These are phyloP conservation scores for Atkinsonella hypoxylon DNA, from an alignment of 2,329 filamentous ascomycete species.

Conservation along the genomic window DNA sequence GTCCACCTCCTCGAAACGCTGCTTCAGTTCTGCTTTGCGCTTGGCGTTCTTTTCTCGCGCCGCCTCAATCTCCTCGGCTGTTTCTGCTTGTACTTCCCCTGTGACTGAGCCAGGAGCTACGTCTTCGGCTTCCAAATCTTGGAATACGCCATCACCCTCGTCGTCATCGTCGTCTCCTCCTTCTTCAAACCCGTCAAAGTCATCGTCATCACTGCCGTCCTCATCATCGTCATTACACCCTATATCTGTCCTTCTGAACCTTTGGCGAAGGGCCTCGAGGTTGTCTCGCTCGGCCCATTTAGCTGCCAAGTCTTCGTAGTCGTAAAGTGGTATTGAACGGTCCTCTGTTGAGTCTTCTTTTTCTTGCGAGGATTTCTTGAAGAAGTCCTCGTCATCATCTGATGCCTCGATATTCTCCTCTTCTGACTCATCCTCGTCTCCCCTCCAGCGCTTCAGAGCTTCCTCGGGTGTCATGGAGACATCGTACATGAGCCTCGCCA, in stretches of 20 bases:
- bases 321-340: constrained; percentile 62
- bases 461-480: constrained; percentile 62
- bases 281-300: constrained; percentile 79
- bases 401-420: constrained; percentile 43
- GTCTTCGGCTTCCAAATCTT: constrained; percentile 56
- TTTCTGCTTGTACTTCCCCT: constrained; percentile 27
- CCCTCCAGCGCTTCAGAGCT: constrained; percentile 69
- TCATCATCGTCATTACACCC: constrained; percentile 23
- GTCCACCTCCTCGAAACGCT: constrained; percentile 95
- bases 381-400: constrained; percentile 50
- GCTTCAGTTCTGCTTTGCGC: constrained; percentile 85
- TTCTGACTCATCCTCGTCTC: constrained; percentile 43
- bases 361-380: constrained; percentile 50
- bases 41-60: constrained; percentile 86
- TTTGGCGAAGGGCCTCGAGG: constrained; percentile 58
- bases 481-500: constrained; percentile 85
- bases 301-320: constrained; percentile 68
- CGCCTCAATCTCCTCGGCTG: constrained; percentile 54
- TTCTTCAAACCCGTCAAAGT: constrained; percentile 39
- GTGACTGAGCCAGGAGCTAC: constrained; percentile 19
- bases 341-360: constrained; percentile 68
- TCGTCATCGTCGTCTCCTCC: constrained; percentile 44
- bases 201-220: constrained; percentile 37
- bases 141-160: constrained; percentile 71
- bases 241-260: constrained; percentile 63